Base-by-base conservation (phyloP, 2,329 filamentous ascomycete genomes). In the Raffaelea albimanens region DNA sequence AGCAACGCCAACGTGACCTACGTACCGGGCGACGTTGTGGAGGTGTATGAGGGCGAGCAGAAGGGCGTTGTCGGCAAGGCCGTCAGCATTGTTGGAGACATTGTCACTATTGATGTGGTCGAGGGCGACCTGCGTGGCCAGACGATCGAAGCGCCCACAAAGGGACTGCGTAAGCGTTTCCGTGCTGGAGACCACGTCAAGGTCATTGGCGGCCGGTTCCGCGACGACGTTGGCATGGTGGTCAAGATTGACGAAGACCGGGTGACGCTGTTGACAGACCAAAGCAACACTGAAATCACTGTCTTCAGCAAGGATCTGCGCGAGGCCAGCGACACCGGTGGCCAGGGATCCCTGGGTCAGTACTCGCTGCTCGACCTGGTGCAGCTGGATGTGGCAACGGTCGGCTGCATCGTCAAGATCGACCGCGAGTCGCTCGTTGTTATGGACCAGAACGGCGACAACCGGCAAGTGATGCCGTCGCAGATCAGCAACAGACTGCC, bases 251-350 rank as follows among this genome's bases (percentile, higher is more conserved):
- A 81, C 43, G 88, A 95, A 51, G 93, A 98, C 62, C 83, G 87
- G 36, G 89, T 98, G 49, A 97, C 93, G 1, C 72, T 98, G 54
- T 72, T 98, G 55, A 95, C 87, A 43, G 93, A 98, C 67, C 88
- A 93, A 63, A 93, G 81, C 51, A 91, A 93, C 65, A 82, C 83
- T 45, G 93, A 98, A 63, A 89, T 98, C 56, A 96, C 90, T 0
- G 93, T 98, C 31, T 98, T 98, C 62, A 96, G 91, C 70, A 96
- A 95, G 63, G 93, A 98, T 68, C 69, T 98, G 51, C 81, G 94
- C 56, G 87, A 95, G 64, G 93, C 93, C 23, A 88, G 87, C 47
- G 93, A 97, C 61, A 88, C 89, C 56, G 90, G 89, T 53, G 89
- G 87, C 16, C 83, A 90, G 59, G 85, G 87, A 23, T 80, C 82